These are phyloP conservation scores for Solanum tarapatanum DNA, from an alignment of 257 asterid species.

Conservation along the genomic window DNA sequence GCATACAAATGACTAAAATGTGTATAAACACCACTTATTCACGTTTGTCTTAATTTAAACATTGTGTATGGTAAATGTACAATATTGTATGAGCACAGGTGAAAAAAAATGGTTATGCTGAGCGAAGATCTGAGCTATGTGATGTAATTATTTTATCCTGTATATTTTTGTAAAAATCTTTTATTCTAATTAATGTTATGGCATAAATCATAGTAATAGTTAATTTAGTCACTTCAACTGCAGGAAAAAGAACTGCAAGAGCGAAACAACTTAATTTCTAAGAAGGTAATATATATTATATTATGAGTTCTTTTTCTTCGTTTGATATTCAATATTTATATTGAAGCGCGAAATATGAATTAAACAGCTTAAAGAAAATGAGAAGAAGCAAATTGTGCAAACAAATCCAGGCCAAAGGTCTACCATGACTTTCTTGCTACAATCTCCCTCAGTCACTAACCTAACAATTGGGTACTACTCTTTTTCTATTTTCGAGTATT, in stretches of 20 bases:
- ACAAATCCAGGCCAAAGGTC: slow-evolving; percentile 7
- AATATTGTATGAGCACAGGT: neutral
- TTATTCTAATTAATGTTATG: neutral
- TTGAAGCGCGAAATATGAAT: neutral
- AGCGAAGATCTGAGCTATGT: neutral
- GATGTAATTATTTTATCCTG: neutral
- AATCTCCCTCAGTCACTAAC: slow-evolving; percentile 1
- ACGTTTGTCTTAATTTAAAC: neutral
- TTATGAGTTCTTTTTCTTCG: no score
- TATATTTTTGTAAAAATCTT: no score
- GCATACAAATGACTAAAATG: neutral
- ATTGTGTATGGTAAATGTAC: neutral
- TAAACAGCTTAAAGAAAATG: neutral
- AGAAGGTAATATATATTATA: slow-evolving; percentile 29
- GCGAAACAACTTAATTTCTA: slow-evolving; percentile 35
- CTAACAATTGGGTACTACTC: slow-evolving; percentile 28
- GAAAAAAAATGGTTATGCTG: neutral
- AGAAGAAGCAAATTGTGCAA: neutral
- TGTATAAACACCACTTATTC: neutral
- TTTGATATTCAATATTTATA: no score
- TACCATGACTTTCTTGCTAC: neutral
- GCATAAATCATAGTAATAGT: neutral
- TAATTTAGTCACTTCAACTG: neutral
- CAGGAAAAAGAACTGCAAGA: slow-evolving; percentile 56
- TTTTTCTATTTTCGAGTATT: neutral